Conservation (phyloP, 805 yeast genomes). For the Nakazawaea wyomingensis region DNA sequence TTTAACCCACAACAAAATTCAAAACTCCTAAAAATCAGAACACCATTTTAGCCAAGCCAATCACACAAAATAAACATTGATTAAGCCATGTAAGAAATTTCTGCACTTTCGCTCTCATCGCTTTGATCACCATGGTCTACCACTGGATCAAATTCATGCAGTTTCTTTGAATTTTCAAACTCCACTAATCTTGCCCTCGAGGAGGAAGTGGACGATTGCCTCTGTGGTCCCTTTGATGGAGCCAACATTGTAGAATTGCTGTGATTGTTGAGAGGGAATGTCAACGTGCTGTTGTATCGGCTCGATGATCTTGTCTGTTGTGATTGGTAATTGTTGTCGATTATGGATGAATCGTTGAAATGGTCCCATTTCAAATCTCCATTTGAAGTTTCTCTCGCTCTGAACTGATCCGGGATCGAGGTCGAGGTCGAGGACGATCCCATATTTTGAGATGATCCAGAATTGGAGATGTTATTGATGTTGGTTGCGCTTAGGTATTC, state of each 20-base stretch:
- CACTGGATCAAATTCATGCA: constrained; percentile 17
- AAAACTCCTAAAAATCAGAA: neutral
- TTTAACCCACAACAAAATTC: neutral
- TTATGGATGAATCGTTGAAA: constrained; percentile 5
- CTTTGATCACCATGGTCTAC: constrained; percentile 26
- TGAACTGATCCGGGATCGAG: constrained; percentile 25
- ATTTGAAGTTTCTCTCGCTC: constrained; percentile 19
- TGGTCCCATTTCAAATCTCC: constrained; percentile 28
- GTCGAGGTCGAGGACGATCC: constrained; percentile 2
- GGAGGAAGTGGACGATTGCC: constrained; percentile 7
- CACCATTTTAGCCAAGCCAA: too few relatives aligned
- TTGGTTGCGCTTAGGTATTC: constrained; percentile 6
- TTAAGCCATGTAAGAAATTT: constrained; percentile 19
- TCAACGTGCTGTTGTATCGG: constrained; percentile 7
- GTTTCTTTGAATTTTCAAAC: constrained; percentile 27
- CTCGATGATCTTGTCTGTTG: constrained; percentile 3
- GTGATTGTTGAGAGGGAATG: constrained; percentile 3
- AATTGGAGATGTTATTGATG: constrained; percentile 5
- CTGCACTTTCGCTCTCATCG: constrained; percentile 25
- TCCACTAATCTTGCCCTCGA: constrained; percentile 29
- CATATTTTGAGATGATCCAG: constrained; percentile 6
- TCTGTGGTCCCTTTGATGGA: constrained; percentile 3
- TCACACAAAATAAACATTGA: too few relatives aligned
- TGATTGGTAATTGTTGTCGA: neutral
- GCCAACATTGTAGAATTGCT: constrained; percentile 7